A percentile compares a stretch with the other conserved stretches of the same genome.
Conservation (phyloP, 371 early-diverging fungal species). For the Actinomucor elegans region DNA sequence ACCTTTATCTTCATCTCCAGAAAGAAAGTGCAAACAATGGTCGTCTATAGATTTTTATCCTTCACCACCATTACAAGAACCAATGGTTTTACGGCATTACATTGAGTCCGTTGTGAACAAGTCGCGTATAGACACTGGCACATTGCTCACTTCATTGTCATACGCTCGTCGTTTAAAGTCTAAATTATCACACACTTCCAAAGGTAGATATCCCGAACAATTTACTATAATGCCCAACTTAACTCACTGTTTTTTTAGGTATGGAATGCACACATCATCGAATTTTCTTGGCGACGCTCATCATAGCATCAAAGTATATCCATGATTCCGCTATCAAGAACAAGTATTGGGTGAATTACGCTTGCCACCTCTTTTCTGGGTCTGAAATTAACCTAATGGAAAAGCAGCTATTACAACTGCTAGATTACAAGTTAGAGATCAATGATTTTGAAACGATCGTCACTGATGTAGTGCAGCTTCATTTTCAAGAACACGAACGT, state of each 20-base stretch:
- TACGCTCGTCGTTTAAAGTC: conserved; percentile 52
- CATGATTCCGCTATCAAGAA: conserved; percentile 78
- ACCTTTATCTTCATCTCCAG: conserved; percentile 17
- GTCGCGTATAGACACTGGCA: conserved; percentile 58
- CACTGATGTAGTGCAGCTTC: conserved; percentile 2
- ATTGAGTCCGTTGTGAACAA: conserved; percentile 49
- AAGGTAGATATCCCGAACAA: conserved; percentile 29
- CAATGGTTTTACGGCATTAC: conserved; percentile 37
- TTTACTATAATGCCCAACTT: background rate
- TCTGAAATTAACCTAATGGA: conserved; percentile 83
- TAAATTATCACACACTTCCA: conserved; percentile 51
- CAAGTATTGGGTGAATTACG: conserved; percentile 75
- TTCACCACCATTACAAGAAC: too few species aligned
- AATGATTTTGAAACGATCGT: conserved; percentile 7
- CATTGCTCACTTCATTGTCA: conserved; percentile 55
- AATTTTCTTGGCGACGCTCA: conserved; percentile 76
- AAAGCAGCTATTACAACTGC: conserved; percentile 70
- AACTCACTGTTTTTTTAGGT: conserved; percentile 44
- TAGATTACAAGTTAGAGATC: conserved; percentile 31
- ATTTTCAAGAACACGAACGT: background rate
- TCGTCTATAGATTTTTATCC: too few species aligned
- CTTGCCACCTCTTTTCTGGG: conserved; percentile 60
- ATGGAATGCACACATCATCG: conserved; percentile 80
- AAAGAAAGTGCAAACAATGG: too few species aligned
- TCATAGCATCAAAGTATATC: conserved; percentile 68